These are phyloP conservation scores for Elsinoe batatas DNA, from an alignment of 2,329 filamentous ascomycete genomes.

Conservation along the genomic window DNA sequence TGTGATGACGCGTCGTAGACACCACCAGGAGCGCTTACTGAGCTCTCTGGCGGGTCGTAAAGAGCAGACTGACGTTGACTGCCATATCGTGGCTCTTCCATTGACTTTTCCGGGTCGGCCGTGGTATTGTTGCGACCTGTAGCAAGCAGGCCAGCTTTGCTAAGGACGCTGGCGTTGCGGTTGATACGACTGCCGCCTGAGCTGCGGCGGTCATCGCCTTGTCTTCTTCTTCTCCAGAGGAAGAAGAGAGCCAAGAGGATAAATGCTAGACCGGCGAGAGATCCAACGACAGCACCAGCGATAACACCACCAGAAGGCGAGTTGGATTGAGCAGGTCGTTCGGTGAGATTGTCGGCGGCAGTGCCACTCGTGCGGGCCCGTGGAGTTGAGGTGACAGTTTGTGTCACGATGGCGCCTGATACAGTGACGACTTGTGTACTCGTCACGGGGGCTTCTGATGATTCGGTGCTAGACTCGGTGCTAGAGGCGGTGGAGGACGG, in stretches of 20 bases:
- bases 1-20: slow-evolving; percentile 6
- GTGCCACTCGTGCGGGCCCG: slow-evolving; percentile 17
- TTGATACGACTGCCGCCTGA: slow-evolving; percentile 4
- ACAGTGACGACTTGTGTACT: slow-evolving; percentile 33
- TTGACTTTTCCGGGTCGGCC: slow-evolving; percentile 21
- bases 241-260: slow-evolving; percentile 31
- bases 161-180: slow-evolving; percentile 40
- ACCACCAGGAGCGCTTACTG: slow-evolving; percentile 23
- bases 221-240: slow-evolving; percentile 29
- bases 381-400: slow-evolving; percentile 35
- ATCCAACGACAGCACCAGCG: slow-evolving; percentile 37
- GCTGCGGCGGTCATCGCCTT: slow-evolving; percentile 13
- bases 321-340: slow-evolving; percentile 17
- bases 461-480: background rate
- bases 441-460: slow-evolving; percentile 21
- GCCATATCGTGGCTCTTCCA: slow-evolving; percentile 19
- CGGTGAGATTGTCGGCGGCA: slow-evolving; percentile 16
- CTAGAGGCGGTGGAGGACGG: slow-evolving; percentile 16
- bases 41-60: slow-evolving; percentile 20
- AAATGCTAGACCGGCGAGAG: slow-evolving; percentile 29
- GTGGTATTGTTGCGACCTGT: slow-evolving; percentile 16
- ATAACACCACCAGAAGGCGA: slow-evolving; percentile 36
- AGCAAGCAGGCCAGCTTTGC: slow-evolving; percentile 37
- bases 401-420: slow-evolving; percentile 34
- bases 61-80: slow-evolving; percentile 27